Base-by-base conservation (phyloP, 2,329 filamentous ascomycete genomes). In the Colletotrichum eremochloae region DNA sequence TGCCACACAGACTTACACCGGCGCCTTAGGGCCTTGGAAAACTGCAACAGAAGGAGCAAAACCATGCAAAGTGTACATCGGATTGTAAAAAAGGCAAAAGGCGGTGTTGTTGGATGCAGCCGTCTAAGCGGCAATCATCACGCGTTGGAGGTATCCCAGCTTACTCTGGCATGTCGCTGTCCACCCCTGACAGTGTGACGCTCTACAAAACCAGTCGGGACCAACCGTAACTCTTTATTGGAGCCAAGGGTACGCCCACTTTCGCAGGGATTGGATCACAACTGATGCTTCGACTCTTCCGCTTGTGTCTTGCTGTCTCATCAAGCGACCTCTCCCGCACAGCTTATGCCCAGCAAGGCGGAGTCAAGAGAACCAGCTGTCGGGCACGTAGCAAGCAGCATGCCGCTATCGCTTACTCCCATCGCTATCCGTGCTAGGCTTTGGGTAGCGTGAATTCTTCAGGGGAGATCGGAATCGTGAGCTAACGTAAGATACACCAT, bases 1-100 rank as follows among this genome's bases (percentile, higher is more conserved):
- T 67, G 36, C 69, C 66, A 72, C 42, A 48, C 38, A 69, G 36
- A 40, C 38, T 36, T 50, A 69, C 69, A 69, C 60, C 69, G 65
- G 53, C 38, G 44, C 44, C 55, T 63, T 63, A 58, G 58, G 52
- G 58, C 58, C 58, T 68, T 68, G 69, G 53, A 68, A 71, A 40
- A 20, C 36, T 68, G 64, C 64, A 57, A 42, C 7, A 53, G 8
- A 72, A 31, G 31, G 1, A 56, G 24, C 31, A 53, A n/a, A n/a
- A 31, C 44, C 33, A 60, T 62, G 65, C 52, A 20, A 60, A 64
- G 24, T 38, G 36, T 29, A n/a, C 55, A 36, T 36, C n/a, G 24
- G 68, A 36, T 55, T 58, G 9, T 38, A 15, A 61, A 29, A 40
- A 29, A 29, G 40, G 52, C 40, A 61, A 61, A 52, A 48, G 63